Conservation (phyloP, 192 early-diverging fungal species). For the Phycomyces blakesleeanus region DNA sequence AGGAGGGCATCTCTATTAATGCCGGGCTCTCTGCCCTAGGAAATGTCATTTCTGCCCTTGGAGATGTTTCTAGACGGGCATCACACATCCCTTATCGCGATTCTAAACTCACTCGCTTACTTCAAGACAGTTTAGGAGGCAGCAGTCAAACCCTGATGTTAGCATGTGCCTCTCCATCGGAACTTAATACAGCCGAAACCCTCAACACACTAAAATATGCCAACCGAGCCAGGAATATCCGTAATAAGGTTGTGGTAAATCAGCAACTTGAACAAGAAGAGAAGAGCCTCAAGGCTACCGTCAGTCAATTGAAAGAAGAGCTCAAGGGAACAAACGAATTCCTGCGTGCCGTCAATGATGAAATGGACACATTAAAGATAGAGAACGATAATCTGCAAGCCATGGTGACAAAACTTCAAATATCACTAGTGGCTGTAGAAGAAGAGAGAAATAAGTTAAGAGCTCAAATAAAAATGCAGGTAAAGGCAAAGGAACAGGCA, state of each 20-base stretch:
- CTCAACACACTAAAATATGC: slow-evolving; percentile 97
- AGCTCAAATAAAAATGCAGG: not conserved
- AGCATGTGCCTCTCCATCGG: slow-evolving; percentile 85
- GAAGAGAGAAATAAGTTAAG: not conserved
- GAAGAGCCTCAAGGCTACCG: slow-evolving; percentile 54
- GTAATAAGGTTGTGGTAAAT: slow-evolving; percentile 78
- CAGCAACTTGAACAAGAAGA: slow-evolving; percentile 58
- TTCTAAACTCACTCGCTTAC: slow-evolving; percentile 90
- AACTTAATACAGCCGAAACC: slow-evolving; percentile 78
- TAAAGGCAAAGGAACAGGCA: too few relatives aligned
- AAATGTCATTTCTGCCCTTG: slow-evolving; percentile 96
- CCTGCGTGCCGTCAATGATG: slow-evolving; percentile 13
- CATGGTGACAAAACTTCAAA: not conserved
- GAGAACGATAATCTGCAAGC: not conserved
- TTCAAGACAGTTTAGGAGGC: slow-evolving; percentile 95
- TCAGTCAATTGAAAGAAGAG: slow-evolving; percentile 55
- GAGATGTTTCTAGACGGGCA: slow-evolving; percentile 60
- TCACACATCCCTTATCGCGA: slow-evolving; percentile 93
- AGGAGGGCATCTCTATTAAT: slow-evolving; percentile 96
- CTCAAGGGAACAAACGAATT: slow-evolving; percentile 31
- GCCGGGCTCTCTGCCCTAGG: slow-evolving; percentile 90
- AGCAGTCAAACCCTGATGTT: slow-evolving; percentile 91
- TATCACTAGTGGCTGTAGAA: not conserved
- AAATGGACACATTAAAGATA: slow-evolving; percentile 10
- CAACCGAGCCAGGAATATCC: slow-evolving; percentile 94